Percentiles rank a stretch among this genome's conserved stretches.
These are phyloP conservation scores for Trichosporon ovoides DNA, from an alignment of 1,284 basidiomycete genomes.

Conservation along the genomic window DNA sequence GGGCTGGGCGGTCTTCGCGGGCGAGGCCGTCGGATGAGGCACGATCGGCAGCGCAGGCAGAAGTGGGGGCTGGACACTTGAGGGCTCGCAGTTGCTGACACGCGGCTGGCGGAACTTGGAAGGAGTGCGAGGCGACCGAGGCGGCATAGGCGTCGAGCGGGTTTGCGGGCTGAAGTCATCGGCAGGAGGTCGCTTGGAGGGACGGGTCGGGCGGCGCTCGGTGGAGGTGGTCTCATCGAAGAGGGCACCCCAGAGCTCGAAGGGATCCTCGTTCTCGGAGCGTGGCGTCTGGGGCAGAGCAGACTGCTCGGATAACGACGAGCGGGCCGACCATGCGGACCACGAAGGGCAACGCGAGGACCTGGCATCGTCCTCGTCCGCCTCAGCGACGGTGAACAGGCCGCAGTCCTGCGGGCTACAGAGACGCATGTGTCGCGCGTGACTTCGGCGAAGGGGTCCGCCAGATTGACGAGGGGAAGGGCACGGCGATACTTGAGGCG, in stretches of 20 bases:
- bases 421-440: constrained; percentile 29
- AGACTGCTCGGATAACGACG: not conserved
- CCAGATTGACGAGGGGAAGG: not conserved
- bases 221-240: not conserved
- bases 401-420: constrained; percentile 29
- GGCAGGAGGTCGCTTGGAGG: constrained; percentile 4
- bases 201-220: not conserved
- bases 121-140: not conserved
- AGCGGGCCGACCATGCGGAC: not conserved
- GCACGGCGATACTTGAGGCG: not conserved
- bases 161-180: not conserved
- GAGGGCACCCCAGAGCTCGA: constrained; percentile 5
- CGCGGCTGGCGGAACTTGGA: not conserved
- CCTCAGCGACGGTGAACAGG: constrained; percentile 36
- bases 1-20: not conserved
- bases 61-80: not conserved
- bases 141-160: not conserved
- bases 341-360: not conserved
- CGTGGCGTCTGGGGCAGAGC: constrained; percentile 5
- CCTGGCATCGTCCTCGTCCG: constrained; percentile 17
- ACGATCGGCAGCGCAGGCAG: constrained; percentile 5
- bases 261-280: constrained; percentile 10
- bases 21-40: not conserved
- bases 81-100: not conserved
- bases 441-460: constrained; percentile 23